Conservation (phyloP, 169 alveolate species). For the Cryptosporidium baileyi region DNA sequence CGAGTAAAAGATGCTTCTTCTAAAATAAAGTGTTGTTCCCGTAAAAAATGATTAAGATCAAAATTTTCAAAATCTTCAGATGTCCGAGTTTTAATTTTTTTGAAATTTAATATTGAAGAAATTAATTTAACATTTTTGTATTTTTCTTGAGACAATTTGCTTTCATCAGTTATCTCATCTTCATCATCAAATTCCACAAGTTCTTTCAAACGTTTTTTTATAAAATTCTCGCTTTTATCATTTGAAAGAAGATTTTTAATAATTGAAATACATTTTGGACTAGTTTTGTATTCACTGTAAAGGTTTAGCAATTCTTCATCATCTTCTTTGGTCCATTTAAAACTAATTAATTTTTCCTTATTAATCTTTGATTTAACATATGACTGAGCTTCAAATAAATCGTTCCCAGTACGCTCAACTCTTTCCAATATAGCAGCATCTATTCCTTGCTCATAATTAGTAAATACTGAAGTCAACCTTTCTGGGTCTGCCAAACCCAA, state of each 20-base stretch:
- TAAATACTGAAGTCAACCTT: constrained; percentile 47
- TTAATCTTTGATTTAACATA: constrained; percentile 35
- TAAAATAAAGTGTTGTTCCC: neutral
- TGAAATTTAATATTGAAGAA: neutral
- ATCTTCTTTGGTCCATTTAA: constrained; percentile 42
- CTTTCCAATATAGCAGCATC: constrained; percentile 38
- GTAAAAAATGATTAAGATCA: constrained; percentile 3
- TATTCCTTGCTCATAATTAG: constrained; percentile 45
- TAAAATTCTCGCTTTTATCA: constrained; percentile 22
- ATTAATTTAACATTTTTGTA: constrained; percentile 18
- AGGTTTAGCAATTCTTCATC: constrained; percentile 46
- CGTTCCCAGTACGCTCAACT: constrained; percentile 16
- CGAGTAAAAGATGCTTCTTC: constrained; percentile 41
- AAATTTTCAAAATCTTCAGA: neutral
- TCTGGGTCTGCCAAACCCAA: constrained; percentile 65
- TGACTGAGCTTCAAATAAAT: constrained; percentile 28
- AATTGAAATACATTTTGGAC: constrained; percentile 49
- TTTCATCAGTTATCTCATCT: neutral
- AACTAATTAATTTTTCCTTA: neutral
- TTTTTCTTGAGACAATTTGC: neutral
- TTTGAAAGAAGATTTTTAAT: constrained; percentile 24
- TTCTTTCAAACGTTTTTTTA: constrained; percentile 29
- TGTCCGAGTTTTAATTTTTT: neutral
- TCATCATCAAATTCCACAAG: constrained; percentile 15
- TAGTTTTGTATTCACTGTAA: neutral